Base-by-base conservation (phyloP, 768 basidiomycete genomes). In the Hygrophoropsis aurantiaca region DNA sequence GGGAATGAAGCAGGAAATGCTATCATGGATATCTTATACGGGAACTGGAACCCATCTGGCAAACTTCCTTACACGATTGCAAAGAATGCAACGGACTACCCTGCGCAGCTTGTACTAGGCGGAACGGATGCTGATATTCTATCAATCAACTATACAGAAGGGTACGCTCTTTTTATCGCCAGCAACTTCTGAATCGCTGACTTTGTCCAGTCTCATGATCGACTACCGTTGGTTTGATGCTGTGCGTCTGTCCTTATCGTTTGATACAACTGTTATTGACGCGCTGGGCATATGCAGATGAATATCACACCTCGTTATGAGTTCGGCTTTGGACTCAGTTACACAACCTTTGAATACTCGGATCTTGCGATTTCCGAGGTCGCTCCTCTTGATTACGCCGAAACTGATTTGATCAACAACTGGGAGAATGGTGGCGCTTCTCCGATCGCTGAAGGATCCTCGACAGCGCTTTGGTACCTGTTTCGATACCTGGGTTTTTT, bases 11-110 rank as follows among this genome's bases (percentile, higher is more conserved):
- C 76, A 1, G 87, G 87, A 1, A 86, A 85, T 54, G 62, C 82
- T 0, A 65, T 90, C 18, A 74, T 75, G 3, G 87, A 89, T 54
- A 75, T 90, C 5, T 66, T 89, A 1, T 90, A 81, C 50, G 87
- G 87, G 2, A 69, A 67, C 19, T 80, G 76, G 66, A 87, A 85
- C 56, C 85, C 86, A 0, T 79, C 79, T 21, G 85, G 81, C 7
- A 71, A 81, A 20, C 65, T 89, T 18, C 85, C 87, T 0, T 90
- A 85, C 60, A 89, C 87, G 5, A 85, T 88, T 52, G 85, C 85
- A 30, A 83, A 82, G 67, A 57, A 68, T 16, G 42, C 61, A 2
- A 55, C 63, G 11, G 87, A 88, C 57, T 87, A 87, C 58, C 58
- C 78, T 16, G 78, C 82, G 0, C 73, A 75, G 44, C 57, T 78